Conservation (phyloP, 208 protist species). For the Acanthamoeba lenticulata region DNA sequence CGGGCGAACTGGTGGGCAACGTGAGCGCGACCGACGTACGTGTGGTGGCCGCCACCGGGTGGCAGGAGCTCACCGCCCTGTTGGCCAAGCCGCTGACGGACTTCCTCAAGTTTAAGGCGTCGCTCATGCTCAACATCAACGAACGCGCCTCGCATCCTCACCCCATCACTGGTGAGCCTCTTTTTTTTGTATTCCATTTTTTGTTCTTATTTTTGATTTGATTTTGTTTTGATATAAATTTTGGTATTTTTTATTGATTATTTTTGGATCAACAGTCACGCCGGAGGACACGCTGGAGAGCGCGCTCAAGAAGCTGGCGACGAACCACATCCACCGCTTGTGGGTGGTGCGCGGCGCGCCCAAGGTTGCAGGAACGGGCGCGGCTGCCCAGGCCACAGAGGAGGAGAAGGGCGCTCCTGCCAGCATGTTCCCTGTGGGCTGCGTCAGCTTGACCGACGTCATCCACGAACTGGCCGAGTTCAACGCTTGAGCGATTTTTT, state of each 20-base stretch:
- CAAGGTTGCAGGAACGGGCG: neutral
- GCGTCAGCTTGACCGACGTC: conserved; percentile 29
- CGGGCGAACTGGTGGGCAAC: neutral
- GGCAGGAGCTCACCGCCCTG: conserved; percentile 8
- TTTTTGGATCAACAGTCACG: neutral
- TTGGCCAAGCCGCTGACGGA: neutral
- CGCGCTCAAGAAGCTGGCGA: conserved; percentile 4
- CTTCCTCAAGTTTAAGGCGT: conserved; percentile 56
- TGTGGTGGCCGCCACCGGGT: neutral
- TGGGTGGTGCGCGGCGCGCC: conserved; percentile 19
- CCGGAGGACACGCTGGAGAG: conserved; percentile 20
- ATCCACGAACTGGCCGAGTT: conserved; percentile 16
- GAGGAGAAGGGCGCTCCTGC: neutral
- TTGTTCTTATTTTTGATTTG: neutral
- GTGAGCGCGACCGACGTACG: conserved; percentile 42
- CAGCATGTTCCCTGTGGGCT: conserved; percentile 16
- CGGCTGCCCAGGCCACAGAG: neutral
- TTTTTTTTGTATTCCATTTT: neutral
- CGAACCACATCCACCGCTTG: neutral
- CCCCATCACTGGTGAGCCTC: neutral
- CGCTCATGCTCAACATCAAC: neutral
- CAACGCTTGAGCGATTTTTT: neutral
- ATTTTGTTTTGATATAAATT: neutral
- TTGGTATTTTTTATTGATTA: neutral
- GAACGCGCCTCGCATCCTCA: neutral